phyloP scores from a whole-genome alignment of 2,329 filamentous ascomycete species.

The Dactylella cylindrospora region DNA sequence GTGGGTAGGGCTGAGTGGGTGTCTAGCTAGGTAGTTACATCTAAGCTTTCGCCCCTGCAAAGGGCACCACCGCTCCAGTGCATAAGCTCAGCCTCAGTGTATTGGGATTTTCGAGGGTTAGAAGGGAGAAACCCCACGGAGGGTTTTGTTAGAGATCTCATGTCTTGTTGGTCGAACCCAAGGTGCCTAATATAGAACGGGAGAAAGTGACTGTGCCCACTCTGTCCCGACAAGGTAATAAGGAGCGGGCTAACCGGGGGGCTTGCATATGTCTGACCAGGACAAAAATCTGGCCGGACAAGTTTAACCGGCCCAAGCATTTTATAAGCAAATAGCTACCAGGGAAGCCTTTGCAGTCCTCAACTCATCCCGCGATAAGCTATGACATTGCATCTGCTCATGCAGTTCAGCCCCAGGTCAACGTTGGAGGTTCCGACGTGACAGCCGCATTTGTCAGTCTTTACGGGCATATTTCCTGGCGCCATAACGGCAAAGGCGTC shows the following conservation, averaged over 20 bases:
- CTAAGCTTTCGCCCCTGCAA: conserved; percentile 13
- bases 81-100: conserved; percentile 44
- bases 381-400: no score
- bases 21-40: neutral
- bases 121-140: no score
- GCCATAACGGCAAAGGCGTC: no score
- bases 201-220: conserved; percentile 22
- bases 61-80: conserved; percentile 20
- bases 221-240: conserved; percentile 23
- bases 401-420: no score
- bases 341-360: no score
- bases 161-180: neutral
- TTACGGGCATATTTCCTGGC: no score
- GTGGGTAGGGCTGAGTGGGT: conserved; percentile 37
- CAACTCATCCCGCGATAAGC: no score
- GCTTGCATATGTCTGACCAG: no score
- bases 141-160: neutral
- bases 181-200: conserved; percentile 44
- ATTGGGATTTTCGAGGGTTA: no score
- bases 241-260: conserved; percentile 24
- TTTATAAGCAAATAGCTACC: no score
- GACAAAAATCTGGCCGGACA: conserved; percentile 11
- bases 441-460: no score
- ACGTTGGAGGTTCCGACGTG: no score
- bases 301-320: conserved; percentile 21